These are phyloP conservation scores for Cutaneotrichosporon cutaneum DNA, from an alignment of 1,284 basidiomycete genomes.

Conservation along the genomic window DNA sequence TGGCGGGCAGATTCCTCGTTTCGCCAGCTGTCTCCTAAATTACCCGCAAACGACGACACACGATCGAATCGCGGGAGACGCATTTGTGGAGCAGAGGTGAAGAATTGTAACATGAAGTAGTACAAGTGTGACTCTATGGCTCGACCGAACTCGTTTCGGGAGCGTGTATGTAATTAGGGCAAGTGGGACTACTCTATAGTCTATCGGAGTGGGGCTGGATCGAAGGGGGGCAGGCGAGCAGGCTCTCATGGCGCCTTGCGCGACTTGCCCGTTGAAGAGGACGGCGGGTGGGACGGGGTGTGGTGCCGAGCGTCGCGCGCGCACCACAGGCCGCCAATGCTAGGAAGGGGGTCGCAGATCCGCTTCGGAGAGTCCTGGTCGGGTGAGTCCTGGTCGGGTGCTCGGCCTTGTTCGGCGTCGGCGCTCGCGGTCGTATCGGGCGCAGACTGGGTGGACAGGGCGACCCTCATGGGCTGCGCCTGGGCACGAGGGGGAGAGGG, in stretches of 20 bases:
- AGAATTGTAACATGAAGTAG: background rate
- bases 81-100: background rate
- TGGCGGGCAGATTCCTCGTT: too few species aligned
- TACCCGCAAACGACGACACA: background rate
- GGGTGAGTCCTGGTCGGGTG: conserved; percentile 7
- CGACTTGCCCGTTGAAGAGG: background rate
- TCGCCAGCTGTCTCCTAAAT: background rate
- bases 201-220: too few species aligned
- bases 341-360: background rate
- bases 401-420: conserved; percentile 2
- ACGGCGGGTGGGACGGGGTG: background rate
- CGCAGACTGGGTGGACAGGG: background rate
- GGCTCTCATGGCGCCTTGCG: background rate
- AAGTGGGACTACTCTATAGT: too few species aligned
- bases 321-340: conserved; percentile 3
- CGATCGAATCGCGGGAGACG: background rate
- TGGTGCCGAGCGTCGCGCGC: background rate
- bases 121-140: background rate
- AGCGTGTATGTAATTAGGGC: background rate
- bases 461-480: background rate
- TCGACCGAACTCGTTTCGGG: background rate
- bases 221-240: too few species aligned
- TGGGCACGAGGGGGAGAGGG: background rate
- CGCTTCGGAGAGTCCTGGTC: conserved; percentile 9
- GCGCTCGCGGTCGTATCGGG: background rate